Evolutionary conservation across 2,329 filamentous ascomycete genomes (phyloP).

Genomic region (Xylariomycetidae sp.): DNA sequence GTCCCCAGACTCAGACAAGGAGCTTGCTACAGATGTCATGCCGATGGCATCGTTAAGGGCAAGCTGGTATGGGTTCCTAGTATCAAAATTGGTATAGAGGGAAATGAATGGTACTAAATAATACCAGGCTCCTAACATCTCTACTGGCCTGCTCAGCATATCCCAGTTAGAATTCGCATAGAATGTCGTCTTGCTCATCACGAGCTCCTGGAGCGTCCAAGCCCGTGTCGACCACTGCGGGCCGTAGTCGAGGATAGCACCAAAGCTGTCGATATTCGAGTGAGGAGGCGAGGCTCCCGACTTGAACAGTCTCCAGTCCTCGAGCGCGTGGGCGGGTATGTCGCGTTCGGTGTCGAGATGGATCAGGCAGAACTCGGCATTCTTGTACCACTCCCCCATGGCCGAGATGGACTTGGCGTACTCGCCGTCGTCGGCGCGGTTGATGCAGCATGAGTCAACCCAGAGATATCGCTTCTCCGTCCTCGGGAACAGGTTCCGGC

Average conservation of each 20-base stretch:
- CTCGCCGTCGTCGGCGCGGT: conserved; percentile 25
- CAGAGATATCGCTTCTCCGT: conserved; percentile 25
- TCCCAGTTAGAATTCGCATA: conserved; percentile 28
- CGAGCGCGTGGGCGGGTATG: conserved; percentile 14
- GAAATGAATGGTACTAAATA: conserved; percentile 24
- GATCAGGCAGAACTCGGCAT: conserved; percentile 27
- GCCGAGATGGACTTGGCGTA: conserved; percentile 25
- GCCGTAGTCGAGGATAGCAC: conserved; percentile 9
- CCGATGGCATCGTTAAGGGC: conserved; percentile 1
- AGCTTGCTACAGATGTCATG: too few species aligned
- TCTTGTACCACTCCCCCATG: conserved; percentile 23
- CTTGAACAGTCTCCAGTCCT: conserved; percentile 18
- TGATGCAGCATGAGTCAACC: conserved; percentile 30
- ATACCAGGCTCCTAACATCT: conserved; percentile 27
- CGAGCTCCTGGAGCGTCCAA: conserved; percentile 29
- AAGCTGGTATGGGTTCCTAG: conserved; percentile 11
- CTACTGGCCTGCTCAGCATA: conserved; percentile 21
- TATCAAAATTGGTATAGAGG: conserved; percentile 17
- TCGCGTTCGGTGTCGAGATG: conserved; percentile 19
- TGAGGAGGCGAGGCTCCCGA: not conserved
- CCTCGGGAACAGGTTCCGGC: conserved; percentile 18
- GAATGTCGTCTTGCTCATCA: conserved; percentile 30
- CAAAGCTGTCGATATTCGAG: conserved; percentile 16
- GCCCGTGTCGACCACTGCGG: conserved; percentile 25
- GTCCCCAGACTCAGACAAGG: too few species aligned